phyloP scores from a whole-genome alignment of 306 rosid species.

The Boehmeria nivea region DNA sequence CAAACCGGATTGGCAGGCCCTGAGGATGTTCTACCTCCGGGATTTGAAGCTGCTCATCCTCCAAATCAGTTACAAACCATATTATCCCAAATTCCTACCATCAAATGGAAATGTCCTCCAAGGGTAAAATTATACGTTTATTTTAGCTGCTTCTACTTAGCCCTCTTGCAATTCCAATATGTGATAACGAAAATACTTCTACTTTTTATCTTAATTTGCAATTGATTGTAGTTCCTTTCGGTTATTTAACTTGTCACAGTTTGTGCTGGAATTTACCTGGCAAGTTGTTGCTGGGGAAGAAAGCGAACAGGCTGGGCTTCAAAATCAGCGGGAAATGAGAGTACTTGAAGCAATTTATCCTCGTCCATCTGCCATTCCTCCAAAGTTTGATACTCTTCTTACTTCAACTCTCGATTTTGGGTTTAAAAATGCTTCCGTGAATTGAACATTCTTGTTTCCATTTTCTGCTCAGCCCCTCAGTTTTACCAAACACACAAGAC shows the following conservation, averaged over 20 bases:
- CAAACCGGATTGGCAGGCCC: conserved; percentile 49
- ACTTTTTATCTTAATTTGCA: not conserved
- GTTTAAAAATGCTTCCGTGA: conserved; percentile 13
- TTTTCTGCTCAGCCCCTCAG: conserved; percentile 44
- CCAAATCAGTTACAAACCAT: conserved; percentile 52
- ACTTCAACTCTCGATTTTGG: conserved; percentile 8
- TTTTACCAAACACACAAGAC: conserved; percentile 39
- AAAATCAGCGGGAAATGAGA: conserved; percentile 80
- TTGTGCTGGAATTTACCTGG: conserved; percentile 54
- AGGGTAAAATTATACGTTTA: conserved; percentile 38
- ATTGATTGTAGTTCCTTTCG: conserved; percentile 2
- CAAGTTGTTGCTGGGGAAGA: conserved; percentile 90
- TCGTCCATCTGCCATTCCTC: conserved; percentile 79
- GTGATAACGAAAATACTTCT: not conserved
- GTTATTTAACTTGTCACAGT: conserved; percentile 36
- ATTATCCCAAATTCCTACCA: conserved; percentile 60
- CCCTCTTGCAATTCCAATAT: not conserved
- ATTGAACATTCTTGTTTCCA: conserved; percentile 6
- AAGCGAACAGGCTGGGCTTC: conserved; percentile 57
- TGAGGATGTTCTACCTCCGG: conserved; percentile 78
- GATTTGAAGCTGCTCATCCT: conserved; percentile 70
- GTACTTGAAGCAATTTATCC: conserved; percentile 93
- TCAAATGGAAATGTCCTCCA: conserved; percentile 64
- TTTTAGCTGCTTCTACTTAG: conserved; percentile 4
- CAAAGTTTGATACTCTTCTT: conserved; percentile 51